phyloP scores from a whole-genome alignment of 257 asterid genomes.

The Fraxinus quadrangulata region DNA sequence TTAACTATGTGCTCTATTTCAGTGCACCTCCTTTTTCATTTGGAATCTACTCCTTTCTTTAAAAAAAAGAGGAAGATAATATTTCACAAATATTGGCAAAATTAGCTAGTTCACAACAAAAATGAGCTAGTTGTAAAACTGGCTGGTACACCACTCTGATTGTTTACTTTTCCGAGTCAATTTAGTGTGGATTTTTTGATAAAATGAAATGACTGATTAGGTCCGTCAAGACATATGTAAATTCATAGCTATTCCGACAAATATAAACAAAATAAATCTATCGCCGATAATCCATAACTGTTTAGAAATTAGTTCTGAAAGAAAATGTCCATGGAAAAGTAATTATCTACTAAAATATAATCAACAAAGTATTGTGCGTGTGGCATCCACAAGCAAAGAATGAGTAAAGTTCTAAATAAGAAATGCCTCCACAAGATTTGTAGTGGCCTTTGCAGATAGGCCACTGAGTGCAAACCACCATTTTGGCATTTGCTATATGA shows the following conservation, averaged over 20 bases:
- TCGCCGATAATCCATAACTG: not conserved
- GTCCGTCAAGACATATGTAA: no score
- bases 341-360: no score
- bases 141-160: no score
- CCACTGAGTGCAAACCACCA: not conserved
- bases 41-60: not conserved
- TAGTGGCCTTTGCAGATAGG: constrained; percentile 23
- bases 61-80: no score
- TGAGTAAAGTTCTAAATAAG: constrained; percentile 3
- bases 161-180: no score
- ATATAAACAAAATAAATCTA: not conserved
- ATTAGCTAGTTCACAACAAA: no score
- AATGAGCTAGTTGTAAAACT: no score
- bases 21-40: not conserved
- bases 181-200: no score
- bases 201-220: no score
- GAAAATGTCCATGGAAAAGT: not conserved
- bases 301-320: not conserved
- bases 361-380: constrained; percentile 33
- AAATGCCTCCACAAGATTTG: constrained; percentile 25
- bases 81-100: no score
- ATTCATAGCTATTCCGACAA: no score
- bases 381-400: constrained; percentile 44
- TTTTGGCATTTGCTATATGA: not conserved
- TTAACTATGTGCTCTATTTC: not conserved